phyloP scores from a whole-genome alignment of 345 rosid genomes.

The Rhizophora apiculata region DNA sequence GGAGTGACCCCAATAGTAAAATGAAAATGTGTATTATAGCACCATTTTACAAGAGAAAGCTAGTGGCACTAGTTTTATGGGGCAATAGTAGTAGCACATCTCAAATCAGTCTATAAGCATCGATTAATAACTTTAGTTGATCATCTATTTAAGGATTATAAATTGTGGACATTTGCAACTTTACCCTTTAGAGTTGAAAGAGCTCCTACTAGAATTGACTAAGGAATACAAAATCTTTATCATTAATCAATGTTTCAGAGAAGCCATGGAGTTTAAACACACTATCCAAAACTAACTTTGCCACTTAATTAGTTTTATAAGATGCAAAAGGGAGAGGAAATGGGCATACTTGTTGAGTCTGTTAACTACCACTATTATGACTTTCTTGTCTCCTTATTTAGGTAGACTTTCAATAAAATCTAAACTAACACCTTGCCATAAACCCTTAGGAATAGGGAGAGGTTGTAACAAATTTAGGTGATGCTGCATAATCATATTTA shows the following conservation, averaged over 20 bases:
- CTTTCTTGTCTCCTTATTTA: background rate
- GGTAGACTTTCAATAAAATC: background rate
- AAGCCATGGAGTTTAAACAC: background rate
- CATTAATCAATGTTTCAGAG: background rate
- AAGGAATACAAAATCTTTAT: background rate
- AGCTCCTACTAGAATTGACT: background rate
- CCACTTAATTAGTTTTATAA: no score
- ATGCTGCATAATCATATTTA: background rate
- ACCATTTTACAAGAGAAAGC: background rate
- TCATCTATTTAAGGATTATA: background rate
- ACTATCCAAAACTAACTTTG: no score
- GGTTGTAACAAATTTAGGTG: background rate
- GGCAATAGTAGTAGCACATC: background rate
- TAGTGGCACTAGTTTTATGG: background rate
- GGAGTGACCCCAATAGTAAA: background rate
- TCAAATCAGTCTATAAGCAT: background rate
- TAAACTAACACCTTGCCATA: background rate
- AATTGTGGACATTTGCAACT: background rate
- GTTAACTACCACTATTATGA: background rate
- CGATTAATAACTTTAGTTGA: background rate
- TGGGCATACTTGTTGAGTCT: background rate
- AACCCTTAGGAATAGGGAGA: background rate
- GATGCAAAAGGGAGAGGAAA: background rate
- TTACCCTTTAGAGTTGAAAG: background rate
- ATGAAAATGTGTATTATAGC: background rate